Percentiles rank a stretch among this genome's conserved stretches.
Conservation (phyloP, 2,329 filamentous ascomycete species). For the Diaporthe citri region DNA sequence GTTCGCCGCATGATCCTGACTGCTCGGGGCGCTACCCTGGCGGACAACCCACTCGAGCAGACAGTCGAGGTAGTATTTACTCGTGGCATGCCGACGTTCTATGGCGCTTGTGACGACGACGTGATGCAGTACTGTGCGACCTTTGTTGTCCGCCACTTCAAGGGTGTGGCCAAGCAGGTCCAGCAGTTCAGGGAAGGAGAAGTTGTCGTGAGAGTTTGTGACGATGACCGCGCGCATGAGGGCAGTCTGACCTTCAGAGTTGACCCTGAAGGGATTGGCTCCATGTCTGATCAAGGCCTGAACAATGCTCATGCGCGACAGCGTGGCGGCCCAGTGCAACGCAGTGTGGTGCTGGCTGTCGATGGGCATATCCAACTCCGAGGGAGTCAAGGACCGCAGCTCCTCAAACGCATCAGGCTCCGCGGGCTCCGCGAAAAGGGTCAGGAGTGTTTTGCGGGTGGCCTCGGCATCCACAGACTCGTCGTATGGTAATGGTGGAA, state of each 20-base stretch:
- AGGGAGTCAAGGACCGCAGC: conserved; percentile 78
- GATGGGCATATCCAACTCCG: conserved; percentile 92
- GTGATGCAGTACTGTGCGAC: conserved; percentile 93
- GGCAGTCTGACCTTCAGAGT: conserved; percentile 90
- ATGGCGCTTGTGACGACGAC: conserved; percentile 97
- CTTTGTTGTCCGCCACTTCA: conserved; percentile 89
- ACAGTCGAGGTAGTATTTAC: conserved; percentile 95
- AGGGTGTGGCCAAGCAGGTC: conserved; percentile 92
- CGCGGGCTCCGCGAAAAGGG: conserved; percentile 78
- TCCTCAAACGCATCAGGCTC: conserved; percentile 81
- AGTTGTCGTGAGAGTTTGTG: conserved; percentile 93
- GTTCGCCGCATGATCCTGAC: conserved; percentile 52
- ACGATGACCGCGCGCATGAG: conserved; percentile 93
- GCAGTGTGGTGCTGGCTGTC: conserved; percentile 91
- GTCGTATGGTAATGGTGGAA: conserved; percentile 74
- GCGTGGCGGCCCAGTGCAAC: conserved; percentile 94
- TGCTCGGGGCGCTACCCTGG: conserved; percentile 68
- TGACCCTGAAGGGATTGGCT: conserved; percentile 89
- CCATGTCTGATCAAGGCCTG: conserved; percentile 85
- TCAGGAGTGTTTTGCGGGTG: conserved; percentile 85
- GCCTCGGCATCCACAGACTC: conserved; percentile 76
- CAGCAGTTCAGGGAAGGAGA: conserved; percentile 89
- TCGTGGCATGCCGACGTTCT: conserved; percentile 90
- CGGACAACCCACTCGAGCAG: conserved; percentile 94
- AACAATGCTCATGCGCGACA: conserved; percentile 86